A percentile compares a stretch with the other conserved stretches of the same genome.
These are phyloP conservation scores for Ceratocystis cacaofunesta DNA, from an alignment of 2,329 filamentous ascomycete genomes.

Conservation along the genomic window DNA sequence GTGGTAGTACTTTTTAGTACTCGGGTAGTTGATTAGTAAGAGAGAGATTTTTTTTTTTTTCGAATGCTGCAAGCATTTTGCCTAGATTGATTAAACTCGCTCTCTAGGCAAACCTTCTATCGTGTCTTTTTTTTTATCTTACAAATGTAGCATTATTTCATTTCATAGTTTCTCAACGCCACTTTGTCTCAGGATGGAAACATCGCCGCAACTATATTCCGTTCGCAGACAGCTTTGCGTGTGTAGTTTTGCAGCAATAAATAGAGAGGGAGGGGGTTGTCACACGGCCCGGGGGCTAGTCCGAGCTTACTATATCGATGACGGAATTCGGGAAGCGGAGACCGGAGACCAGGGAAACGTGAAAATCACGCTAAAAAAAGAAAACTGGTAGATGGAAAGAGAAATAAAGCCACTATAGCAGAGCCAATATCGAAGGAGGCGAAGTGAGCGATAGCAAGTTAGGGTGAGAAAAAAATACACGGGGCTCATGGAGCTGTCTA, in stretches of 20 bases:
- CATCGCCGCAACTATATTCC: too few species aligned
- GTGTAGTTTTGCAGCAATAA: neutral
- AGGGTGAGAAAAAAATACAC: neutral
- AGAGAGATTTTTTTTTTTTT: too few species aligned
- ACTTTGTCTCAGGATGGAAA: too few species aligned
- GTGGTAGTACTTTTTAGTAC: too few species aligned
- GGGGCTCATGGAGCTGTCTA: neutral
- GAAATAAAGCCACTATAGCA: neutral
- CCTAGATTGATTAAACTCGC: too few species aligned
- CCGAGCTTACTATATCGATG: neutral
- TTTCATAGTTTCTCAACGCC: too few species aligned
- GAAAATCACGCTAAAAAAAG: neutral
- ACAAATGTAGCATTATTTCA: too few species aligned
- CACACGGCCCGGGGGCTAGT: neutral
- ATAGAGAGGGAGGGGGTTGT: neutral
- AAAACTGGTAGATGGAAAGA: neutral
- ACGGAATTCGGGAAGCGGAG: constrained; percentile 1
- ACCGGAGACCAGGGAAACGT: neutral
- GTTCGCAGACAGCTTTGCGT: too few species aligned
- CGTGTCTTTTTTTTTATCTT: too few species aligned
- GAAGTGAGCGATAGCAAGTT: neutral
- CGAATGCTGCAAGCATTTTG: too few species aligned
- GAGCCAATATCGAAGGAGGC: neutral
- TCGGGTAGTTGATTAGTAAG: too few species aligned
- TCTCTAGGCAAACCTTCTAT: too few species aligned